A percentile compares a stretch with the other conserved stretches of the same genome.
These are phyloP conservation scores for Tinospora cordifolia DNA, from an alignment of 164 flowering plant species.

Conservation along the genomic window DNA sequence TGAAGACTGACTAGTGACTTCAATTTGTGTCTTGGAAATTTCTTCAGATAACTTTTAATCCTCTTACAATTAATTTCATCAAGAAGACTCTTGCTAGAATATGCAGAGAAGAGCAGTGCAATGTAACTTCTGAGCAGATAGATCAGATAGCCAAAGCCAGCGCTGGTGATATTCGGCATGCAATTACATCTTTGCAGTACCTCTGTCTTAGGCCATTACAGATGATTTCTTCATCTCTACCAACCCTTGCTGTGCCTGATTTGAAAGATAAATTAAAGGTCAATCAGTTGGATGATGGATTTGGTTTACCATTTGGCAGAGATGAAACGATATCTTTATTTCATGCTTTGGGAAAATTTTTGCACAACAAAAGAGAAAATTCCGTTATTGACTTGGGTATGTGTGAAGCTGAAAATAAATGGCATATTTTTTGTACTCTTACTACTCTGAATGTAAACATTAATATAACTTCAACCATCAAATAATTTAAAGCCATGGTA, in stretches of 20 bases:
- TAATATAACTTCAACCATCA: too few species aligned
- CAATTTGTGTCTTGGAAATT: conserved; percentile 11
- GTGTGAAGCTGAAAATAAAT: not conserved
- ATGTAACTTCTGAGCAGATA: conserved; percentile 45
- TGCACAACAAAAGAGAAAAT: conserved; percentile 88
- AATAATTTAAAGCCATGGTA: not conserved
- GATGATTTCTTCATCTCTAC: conserved; percentile 22
- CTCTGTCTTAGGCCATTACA: conserved; percentile 42
- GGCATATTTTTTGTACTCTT: too few species aligned
- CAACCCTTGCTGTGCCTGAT: conserved; percentile 13
- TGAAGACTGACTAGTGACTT: conserved; percentile 8
- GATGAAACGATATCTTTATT: conserved; percentile 85
- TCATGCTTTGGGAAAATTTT: conserved; percentile 95
- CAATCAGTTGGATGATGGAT: conserved; percentile 20
- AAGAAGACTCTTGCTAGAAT: conserved; percentile 66
- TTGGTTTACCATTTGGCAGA: conserved; percentile 52
- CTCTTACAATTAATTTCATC: conserved; percentile 67
- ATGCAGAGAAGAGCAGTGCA: conserved; percentile 54
- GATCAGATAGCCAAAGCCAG: conserved; percentile 73
- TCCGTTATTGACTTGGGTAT: conserved; percentile 40
- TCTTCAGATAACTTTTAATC: conserved; percentile 82
- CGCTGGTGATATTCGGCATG: conserved; percentile 94
- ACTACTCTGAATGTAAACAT: too few species aligned
- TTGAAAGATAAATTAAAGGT: conserved; percentile 18
- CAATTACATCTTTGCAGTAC: conserved; percentile 78